These are phyloP conservation scores for Gynochthodes officinalis DNA, from an alignment of 257 asterid genomes.

Conservation along the genomic window DNA sequence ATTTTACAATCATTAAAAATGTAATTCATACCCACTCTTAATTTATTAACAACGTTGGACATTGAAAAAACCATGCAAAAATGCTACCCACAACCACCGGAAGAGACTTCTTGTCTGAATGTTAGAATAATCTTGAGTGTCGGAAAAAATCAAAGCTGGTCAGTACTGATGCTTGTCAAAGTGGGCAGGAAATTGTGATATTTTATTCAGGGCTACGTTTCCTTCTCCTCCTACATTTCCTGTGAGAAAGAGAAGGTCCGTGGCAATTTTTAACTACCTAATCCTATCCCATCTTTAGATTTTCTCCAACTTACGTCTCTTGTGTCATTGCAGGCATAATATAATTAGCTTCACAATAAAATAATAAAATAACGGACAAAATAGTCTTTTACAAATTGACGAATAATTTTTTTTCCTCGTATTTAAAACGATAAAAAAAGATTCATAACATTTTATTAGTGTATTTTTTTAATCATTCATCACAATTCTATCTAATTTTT, in stretches of 20 bases:
- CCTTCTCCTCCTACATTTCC: background rate
- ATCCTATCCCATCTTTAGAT: conserved; percentile 18
- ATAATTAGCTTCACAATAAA: background rate
- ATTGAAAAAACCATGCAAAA: background rate
- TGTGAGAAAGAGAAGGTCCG: conserved; percentile 11
- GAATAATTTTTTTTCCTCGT: too few relatives aligned
- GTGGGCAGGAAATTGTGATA: conserved; percentile 1
- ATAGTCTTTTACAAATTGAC: too few relatives aligned
- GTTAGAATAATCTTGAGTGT: conserved; percentile 11
- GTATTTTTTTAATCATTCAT: too few relatives aligned
- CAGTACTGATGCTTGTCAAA: conserved; percentile 18
- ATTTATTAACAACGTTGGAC: too few relatives aligned
- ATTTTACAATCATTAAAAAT: too few relatives aligned
- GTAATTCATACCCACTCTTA: too few relatives aligned
- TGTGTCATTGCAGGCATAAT: conserved; percentile 24
- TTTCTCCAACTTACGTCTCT: conserved; percentile 26
- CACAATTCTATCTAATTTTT: too few relatives aligned
- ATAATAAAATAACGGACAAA: too few relatives aligned
- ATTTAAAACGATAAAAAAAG: too few relatives aligned
- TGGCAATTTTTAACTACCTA: conserved; percentile 2
- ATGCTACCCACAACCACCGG: background rate
- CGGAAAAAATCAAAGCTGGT: conserved; percentile 12
- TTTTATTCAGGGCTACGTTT: background rate
- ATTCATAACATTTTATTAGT: too few relatives aligned
- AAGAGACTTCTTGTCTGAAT: conserved; percentile 1